Evolutionary conservation across 2,329 filamentous ascomycete species (phyloP), one percentile per base, ranked within the genome.

Genomic region (Pleomassaria siparia): DNA sequence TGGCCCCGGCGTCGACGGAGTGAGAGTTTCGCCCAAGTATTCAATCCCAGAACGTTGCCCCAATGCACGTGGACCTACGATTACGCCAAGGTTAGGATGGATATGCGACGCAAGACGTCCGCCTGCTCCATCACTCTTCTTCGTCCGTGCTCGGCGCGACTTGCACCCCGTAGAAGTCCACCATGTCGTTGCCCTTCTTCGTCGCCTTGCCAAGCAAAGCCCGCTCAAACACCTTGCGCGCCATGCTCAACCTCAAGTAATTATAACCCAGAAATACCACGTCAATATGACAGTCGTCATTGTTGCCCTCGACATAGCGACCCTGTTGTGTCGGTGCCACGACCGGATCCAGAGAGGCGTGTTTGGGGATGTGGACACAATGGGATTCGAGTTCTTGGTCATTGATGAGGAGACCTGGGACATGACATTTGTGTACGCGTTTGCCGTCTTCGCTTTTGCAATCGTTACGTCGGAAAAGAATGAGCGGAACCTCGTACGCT

Each of bases 41-140:
- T n/a, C n/a, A n/a, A n/a, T n/a, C n/a, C n/a, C n/a, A n/a, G n/a
- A n/a, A n/a, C n/a, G n/a, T n/a, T n/a, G n/a, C n/a, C n/a, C n/a
- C n/a, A n/a, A n/a, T n/a, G n/a, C n/a, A n/a, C n/a, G 13, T 59
- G 16, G 50, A 7, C 12, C 32, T 16, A 35, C 20, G 32, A 13
- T 7, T 18, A 35, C 29, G 32, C 32, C 32, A 16, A 18, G 20
- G 3, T 8, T 16, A 20, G 32, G 13, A 26, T 26, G 28, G 15
- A 7, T 35, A 35, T 35, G 16, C 15, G 7, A 4, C 4, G 20
- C 32, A 20, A n/a, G 16, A 18, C 10, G 15, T 35, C 15, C 3
- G 7, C 11, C 10, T 7, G 5, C 35, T 13, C 3, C 12, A 22
- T 37, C 35, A 37, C 3, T 22, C n/a, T 7, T 37, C 35, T 3